phyloP scores from a whole-genome alignment of 1,284 basidiomycete genomes.

The Xerocomus minutiporus region DNA sequence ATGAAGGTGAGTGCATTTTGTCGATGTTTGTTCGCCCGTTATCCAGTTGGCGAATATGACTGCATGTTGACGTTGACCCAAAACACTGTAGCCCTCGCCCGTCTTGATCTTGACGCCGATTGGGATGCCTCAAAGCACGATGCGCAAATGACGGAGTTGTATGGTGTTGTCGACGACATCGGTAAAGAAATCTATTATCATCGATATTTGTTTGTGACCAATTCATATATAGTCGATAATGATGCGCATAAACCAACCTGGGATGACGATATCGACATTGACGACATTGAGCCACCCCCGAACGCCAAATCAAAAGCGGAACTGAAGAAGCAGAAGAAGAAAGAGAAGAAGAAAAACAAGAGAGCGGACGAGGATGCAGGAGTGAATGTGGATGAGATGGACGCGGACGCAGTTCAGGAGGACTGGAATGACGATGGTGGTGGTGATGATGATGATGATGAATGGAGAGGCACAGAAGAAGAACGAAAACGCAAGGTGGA shows the following conservation, averaged over 20 bases:
- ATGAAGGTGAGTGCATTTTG: constrained; percentile 38
- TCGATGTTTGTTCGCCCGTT: not conserved
- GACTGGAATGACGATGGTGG: constrained; percentile 23
- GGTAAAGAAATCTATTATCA: constrained; percentile 4
- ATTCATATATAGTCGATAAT: constrained; percentile 20
- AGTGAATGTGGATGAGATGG: constrained; percentile 69
- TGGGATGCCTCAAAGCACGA: constrained; percentile 83
- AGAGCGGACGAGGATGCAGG: constrained; percentile 44
- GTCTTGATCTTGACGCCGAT: constrained; percentile 72
- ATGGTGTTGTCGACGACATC: constrained; percentile 44
- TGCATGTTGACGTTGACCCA: not conserved
- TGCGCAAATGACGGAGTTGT: constrained; percentile 70
- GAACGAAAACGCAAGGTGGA: constrained; percentile 79
- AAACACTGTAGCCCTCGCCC: constrained; percentile 46
- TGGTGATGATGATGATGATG: constrained; percentile 54
- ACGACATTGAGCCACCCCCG: constrained; percentile 52
- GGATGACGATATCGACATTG: constrained; percentile 85
- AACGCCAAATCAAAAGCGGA: constrained; percentile 34
- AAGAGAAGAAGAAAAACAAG: constrained; percentile 53
- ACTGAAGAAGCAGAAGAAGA: constrained; percentile 46
- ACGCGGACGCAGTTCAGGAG: constrained; percentile 48
- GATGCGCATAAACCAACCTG: constrained; percentile 77
- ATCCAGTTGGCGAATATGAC: not conserved
- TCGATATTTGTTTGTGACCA: not conserved
- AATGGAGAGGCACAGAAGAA: constrained; percentile 83